A percentile compares a stretch with the other conserved stretches of the same genome.
phyloP scores from a whole-genome alignment of 2,329 filamentous ascomycete species.

The Xylariaceae sp. region DNA sequence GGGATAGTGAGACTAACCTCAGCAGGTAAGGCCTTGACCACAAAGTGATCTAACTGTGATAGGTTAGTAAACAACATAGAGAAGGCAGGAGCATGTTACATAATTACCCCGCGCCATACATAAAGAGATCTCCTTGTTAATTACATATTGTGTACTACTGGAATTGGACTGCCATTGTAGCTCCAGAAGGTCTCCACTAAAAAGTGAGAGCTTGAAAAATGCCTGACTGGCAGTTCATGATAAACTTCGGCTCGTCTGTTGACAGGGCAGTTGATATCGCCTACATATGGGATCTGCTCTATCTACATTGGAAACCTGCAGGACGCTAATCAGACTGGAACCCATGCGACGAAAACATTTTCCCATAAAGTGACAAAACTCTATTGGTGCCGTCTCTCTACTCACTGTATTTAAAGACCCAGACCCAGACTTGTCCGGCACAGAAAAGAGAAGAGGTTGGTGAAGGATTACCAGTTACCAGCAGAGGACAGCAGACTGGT shows the following conservation, averaged over 20 bases:
- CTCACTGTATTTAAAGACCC: neutral
- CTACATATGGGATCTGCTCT: neutral
- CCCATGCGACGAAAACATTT: slow-evolving; percentile 7
- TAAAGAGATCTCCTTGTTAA: no score
- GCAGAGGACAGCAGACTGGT: no score
- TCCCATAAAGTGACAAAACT: slow-evolving; percentile 7
- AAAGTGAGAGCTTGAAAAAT: slow-evolving; percentile 7
- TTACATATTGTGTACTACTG: no score
- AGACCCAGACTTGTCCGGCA: neutral
- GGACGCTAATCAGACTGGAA: slow-evolving; percentile 5
- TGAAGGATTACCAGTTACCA: slow-evolving; percentile 1
- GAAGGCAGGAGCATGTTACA: no score
- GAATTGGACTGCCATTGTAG: no score
- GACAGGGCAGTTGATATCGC: slow-evolving; percentile 1
- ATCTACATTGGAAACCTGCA: slow-evolving; percentile 3
- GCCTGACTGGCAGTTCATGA: slow-evolving; percentile 6
- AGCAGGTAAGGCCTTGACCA: no score
- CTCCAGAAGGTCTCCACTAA: slow-evolving; percentile 4
- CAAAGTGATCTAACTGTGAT: no score
- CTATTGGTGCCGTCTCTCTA: slow-evolving; percentile 1
- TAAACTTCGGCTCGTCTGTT: slow-evolving; percentile 4
- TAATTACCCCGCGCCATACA: neutral
- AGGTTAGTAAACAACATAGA: no score
- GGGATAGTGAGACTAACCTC: neutral
- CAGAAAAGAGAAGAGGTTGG: neutral